Evolutionary conservation across 2,329 filamentous ascomycete genomes (phyloP).

Genomic region (Aspergillus fischeri): DNA sequence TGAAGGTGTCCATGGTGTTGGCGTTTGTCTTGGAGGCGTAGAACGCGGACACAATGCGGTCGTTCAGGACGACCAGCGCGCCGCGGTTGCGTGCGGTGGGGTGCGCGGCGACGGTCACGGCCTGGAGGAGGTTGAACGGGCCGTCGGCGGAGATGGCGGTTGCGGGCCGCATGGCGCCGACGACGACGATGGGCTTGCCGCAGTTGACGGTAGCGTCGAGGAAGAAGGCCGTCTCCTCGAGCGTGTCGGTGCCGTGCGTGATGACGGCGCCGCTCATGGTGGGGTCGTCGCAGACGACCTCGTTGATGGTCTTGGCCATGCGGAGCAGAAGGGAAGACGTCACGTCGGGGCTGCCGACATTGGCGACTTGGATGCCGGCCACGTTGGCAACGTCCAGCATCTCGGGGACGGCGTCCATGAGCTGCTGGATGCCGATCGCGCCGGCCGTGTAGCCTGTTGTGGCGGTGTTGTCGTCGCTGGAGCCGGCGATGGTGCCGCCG

Average conservation of each 20-base stretch:
- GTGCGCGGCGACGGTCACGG: conserved; percentile 53
- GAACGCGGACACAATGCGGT: conserved; percentile 56
- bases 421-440: conserved; percentile 19
- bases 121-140: conserved; percentile 58
- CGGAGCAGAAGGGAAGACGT: conserved; percentile 20
- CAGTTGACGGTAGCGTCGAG: conserved; percentile 55
- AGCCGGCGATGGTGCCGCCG: conserved; percentile 26
- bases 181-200: conserved; percentile 57
- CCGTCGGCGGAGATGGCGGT: conserved; percentile 62
- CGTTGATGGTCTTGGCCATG: conserved; percentile 18
- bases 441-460: conserved; percentile 24
- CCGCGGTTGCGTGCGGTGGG: conserved; percentile 48
- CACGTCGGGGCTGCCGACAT: conserved; percentile 24
- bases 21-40: conserved; percentile 61
- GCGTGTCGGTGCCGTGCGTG: conserved; percentile 63
- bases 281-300: conserved; percentile 19
- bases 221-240: conserved; percentile 63
- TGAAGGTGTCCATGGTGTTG: conserved; percentile 61
- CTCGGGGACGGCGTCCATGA: conserved; percentile 23
- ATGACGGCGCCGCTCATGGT: conserved; percentile 35
- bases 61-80: conserved; percentile 59
- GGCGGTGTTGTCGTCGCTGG: conserved; percentile 20
- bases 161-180: conserved; percentile 61
- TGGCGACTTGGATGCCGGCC: conserved; percentile 23
- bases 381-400: conserved; percentile 25